Base-by-base conservation (phyloP, 495 filamentous ascomycete species). In the Cenococcum geophilum region DNA sequence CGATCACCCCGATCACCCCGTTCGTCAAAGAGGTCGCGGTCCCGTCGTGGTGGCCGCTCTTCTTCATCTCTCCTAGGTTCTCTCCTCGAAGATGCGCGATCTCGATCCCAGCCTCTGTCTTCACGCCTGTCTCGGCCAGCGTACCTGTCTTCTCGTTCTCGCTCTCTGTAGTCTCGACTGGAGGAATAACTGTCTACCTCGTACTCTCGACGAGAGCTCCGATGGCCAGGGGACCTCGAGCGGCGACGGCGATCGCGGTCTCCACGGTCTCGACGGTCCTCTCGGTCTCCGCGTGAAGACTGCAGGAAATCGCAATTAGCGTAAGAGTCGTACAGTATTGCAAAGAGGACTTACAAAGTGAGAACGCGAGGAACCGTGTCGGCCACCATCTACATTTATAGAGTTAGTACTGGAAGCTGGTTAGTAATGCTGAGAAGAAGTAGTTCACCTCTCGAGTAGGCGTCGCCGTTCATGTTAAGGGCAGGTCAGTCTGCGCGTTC, bases 111-210 rank as follows among this genome's bases (percentile, higher is more conserved):
- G 4, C 54, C 68, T 16, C 72, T 55, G 12, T 66, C 70, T 12
- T 70, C 73, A 27, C 68, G 64, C 8, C 64, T 55, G 49, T 86
- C 82, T 47, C 86, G 82, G 25, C 81, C 82, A 18, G 84, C 82
- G 70, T 95, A 95, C 65, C 89, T 81, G 58, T 95, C 91, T 70
- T 96, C 91, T 48, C 91, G 86, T 78, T 96, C 91, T 37, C 91
- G 81, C 69, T 92, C 91, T 73, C 91, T 82, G 74, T 93, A 92
- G 76, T 87, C 90, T 54, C 91, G 85, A 72, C 89, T 95, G 8
- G 88, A 88, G 9, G 90, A 92, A 76, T 97, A 97, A 10, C 88
- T 83, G 70, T 97, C 91, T 71, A 83, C 80, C 66, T 95, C 91
- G 64, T 81, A 80, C 49, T 89, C 85, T 53, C 82, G 79, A 62